phyloP scores from a whole-genome alignment of 768 basidiomycete species.

The Lentinula sp. region DNA sequence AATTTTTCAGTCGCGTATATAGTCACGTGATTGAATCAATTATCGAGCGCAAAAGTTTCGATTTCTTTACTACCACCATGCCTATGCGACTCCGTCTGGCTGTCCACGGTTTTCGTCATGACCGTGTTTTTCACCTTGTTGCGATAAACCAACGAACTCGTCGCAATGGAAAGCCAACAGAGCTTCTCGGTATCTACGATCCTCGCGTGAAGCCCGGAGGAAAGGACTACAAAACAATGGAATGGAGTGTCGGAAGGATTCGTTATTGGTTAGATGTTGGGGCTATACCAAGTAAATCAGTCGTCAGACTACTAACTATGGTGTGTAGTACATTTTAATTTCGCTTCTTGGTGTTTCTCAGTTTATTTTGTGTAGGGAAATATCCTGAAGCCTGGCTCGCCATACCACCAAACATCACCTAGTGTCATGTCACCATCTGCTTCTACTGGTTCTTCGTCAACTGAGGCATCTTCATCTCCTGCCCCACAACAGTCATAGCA shows the following conservation, averaged over 20 bases:
- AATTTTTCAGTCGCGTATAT: too few relatives aligned
- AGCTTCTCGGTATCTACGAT: conserved; percentile 81
- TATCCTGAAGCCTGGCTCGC: conserved; percentile 50
- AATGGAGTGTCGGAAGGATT: conserved; percentile 91
- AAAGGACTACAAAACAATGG: conserved; percentile 61
- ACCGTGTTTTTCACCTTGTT: conserved; percentile 79
- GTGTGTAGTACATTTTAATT: conserved; percentile 41
- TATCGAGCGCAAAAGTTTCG: background rate
- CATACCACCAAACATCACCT: conserved; percentile 38
- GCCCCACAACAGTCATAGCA: background rate
- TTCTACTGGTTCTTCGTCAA: conserved; percentile 2
- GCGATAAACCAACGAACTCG: conserved; percentile 67
- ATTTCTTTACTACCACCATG: conserved; percentile 36
- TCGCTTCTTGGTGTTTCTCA: background rate
- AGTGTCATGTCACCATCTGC: background rate
- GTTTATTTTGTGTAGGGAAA: conserved; percentile 41
- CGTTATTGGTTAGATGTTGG: conserved; percentile 85
- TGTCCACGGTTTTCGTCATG: conserved; percentile 71
- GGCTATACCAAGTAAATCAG: conserved; percentile 75
- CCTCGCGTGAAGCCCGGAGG: conserved; percentile 48
- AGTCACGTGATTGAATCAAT: background rate
- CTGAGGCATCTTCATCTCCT: conserved; percentile 9
- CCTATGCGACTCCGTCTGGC: conserved; percentile 81
- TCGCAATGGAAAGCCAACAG: conserved; percentile 82
- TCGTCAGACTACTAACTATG: conserved; percentile 70